These are phyloP conservation scores for Prunus salicina DNA, from an alignment of 306 rosid genomes.

Conservation along the genomic window DNA sequence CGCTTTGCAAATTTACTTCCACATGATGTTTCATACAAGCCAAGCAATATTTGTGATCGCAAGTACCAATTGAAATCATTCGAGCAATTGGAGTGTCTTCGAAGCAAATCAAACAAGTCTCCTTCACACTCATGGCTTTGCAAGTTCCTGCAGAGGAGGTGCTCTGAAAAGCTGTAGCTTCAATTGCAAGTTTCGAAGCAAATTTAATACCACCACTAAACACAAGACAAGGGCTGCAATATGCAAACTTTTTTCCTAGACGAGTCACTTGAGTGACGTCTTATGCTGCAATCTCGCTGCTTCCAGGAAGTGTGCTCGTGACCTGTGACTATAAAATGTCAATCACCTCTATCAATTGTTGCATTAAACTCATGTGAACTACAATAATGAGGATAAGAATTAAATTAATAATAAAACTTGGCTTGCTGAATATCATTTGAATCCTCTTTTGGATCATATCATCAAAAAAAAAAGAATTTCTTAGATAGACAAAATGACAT, in stretches of 20 bases:
- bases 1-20: conserved; percentile 60
- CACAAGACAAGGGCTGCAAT: conserved; percentile 15
- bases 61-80: conserved; percentile 59
- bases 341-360: neutral
- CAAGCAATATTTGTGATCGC: conserved; percentile 66
- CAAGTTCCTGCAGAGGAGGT: conserved; percentile 23
- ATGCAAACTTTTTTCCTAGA: conserved; percentile 26
- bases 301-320: conserved; percentile 1
- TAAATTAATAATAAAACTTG: too few relatives aligned
- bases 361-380: neutral
- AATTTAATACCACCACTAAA: too few relatives aligned
- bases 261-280: conserved; percentile 19
- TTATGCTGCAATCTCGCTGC: conserved; percentile 16
- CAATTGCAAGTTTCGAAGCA: conserved; percentile 44
- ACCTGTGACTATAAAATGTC: too few relatives aligned
- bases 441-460: too few relatives aligned
- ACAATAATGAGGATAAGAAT: neutral
- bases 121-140: conserved; percentile 25
- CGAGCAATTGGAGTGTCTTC: conserved; percentile 49
- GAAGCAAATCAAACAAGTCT: conserved; percentile 67
- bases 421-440: too few relatives aligned
- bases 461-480: too few relatives aligned
- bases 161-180: conserved; percentile 48
- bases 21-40: conserved; percentile 78
- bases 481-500: neutral